Conservation (phyloP, 192 early-diverging fungal genomes). For the Coemansia biformis region DNA sequence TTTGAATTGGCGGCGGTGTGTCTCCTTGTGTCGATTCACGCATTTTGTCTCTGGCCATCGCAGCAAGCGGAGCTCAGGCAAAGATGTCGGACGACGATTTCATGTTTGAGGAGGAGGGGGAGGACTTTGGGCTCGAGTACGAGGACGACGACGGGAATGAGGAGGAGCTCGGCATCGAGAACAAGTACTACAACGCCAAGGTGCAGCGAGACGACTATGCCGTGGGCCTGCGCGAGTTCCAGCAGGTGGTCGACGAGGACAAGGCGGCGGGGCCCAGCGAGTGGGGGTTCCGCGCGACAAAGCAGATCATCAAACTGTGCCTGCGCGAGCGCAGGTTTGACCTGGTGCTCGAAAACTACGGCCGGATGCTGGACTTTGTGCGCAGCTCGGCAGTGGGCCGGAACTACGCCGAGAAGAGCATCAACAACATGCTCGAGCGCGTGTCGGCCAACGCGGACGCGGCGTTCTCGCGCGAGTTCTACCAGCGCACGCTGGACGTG, state of each 20-base stretch:
- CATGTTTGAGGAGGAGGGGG: slow-evolving; percentile 42
- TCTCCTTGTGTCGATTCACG: no score
- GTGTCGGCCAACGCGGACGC: slow-evolving; percentile 9
- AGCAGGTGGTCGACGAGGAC: slow-evolving; percentile 17
- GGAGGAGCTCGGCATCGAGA: slow-evolving; percentile 32
- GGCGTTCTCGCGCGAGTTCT: slow-evolving; percentile 18
- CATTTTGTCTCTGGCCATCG: no score
- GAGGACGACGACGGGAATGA: slow-evolving; percentile 36
- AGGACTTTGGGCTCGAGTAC: slow-evolving; percentile 37
- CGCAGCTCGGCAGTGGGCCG: slow-evolving; percentile 18
- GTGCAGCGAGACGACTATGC: slow-evolving; percentile 29
- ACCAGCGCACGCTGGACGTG: slow-evolving; percentile 23
- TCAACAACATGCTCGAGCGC: slow-evolving; percentile 45
- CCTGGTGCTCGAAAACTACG: slow-evolving; percentile 18
- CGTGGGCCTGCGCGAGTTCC: slow-evolving; percentile 25
- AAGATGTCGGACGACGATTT: slow-evolving; percentile 49
- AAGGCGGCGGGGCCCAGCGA: slow-evolving; percentile 8
- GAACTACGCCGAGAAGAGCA: slow-evolving; percentile 45
- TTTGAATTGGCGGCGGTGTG: no score
- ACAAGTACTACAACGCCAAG: slow-evolving; percentile 49
- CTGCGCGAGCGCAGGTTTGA: slow-evolving; percentile 10
- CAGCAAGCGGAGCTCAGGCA: no score
- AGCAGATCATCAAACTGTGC: slow-evolving; percentile 37
- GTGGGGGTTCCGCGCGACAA: slow-evolving; percentile 49
- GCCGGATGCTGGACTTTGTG: slow-evolving; percentile 31